Conservation (phyloP, 768 basidiomycete species). For the Suillus luteus region DNA sequence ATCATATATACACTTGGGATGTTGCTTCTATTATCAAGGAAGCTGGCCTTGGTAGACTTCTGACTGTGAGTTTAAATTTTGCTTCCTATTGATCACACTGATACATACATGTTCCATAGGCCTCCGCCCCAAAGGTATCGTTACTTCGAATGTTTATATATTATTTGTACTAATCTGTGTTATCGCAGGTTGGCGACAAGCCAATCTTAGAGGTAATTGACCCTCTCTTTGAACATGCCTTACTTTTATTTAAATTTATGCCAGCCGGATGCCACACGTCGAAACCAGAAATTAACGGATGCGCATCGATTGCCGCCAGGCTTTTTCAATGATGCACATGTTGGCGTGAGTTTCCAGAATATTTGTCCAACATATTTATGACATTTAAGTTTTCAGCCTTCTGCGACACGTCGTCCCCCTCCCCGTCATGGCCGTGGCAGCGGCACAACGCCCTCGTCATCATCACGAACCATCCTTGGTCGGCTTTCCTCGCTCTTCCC, state of each 20-base stretch:
- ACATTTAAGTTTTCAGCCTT: neutral
- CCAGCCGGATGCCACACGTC: neutral
- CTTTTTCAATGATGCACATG: neutral
- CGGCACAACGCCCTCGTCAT: neutral
- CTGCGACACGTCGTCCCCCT: neutral
- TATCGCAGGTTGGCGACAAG: neutral
- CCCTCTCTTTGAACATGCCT: neutral
- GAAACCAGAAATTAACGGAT: neutral
- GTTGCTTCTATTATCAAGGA: neutral
- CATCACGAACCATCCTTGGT: neutral
- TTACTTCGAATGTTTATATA: neutral
- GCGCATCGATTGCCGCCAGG: neutral
- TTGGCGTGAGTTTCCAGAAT: neutral
- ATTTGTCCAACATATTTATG: neutral
- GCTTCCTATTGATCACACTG: neutral
- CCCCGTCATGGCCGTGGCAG: neutral
- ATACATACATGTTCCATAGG: neutral
- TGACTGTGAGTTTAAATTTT: neutral
- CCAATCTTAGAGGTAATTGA: neutral
- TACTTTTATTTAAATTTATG: neutral
- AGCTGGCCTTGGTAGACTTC: neutral
- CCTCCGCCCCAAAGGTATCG: neutral
- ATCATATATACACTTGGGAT: slow-evolving; percentile 6
- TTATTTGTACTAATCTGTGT: neutral
- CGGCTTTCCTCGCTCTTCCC: neutral